Evolutionary conservation across 768 basidiomycete species (phyloP), one percentile per base, ranked within the genome.

Genomic region (Tricholoma terreum): DNA sequence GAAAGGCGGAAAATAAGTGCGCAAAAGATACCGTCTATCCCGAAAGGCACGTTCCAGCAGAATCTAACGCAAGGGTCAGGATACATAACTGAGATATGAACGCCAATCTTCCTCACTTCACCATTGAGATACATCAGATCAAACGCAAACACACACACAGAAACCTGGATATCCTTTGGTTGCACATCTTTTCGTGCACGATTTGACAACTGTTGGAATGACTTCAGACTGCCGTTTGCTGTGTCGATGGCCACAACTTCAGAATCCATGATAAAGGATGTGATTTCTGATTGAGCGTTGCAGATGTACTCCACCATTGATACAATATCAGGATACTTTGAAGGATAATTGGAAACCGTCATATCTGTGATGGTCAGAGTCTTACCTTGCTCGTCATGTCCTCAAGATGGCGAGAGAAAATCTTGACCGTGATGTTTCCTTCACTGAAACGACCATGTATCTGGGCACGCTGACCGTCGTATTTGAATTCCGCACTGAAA

Each of bases 341-440:
- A 42, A 57, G 36, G 36, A 36, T 50, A 36, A 52, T 31, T 35
- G 52, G 22, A 58, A 46, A 40, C 12, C 27, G 24, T 17, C 19
- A 45, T 35, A 60, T 52, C 10, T 52, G 36, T 6, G 24, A 27
- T 27, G 24, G 22, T 22, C 9, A 38, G 2, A n/a, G 45, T 50
- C 66, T 60, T 67, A 84, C 89, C 78, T 96, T 94, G 58, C 84
- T 83, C 1, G 92, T 94, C 94, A 94, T 94, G 65, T 94, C 86
- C 73, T 95, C 92, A 31, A 96, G 75, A 75, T 94, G 92, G 54
- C 93, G 85, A 58, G 90, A 92, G 74, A 96, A 96, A 50, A 95
- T 77, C 52, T 84, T 82, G 40, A 92, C 80, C 9, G 61, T 64
- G 30, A 66, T 53, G 10, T 66, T 62, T 31, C 67, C 75, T 31